Percentiles rank a stretch among this genome's conserved stretches.
Conservation (phyloP, 2,329 filamentous ascomycete species). For the Phaeosphaeria sp. region DNA sequence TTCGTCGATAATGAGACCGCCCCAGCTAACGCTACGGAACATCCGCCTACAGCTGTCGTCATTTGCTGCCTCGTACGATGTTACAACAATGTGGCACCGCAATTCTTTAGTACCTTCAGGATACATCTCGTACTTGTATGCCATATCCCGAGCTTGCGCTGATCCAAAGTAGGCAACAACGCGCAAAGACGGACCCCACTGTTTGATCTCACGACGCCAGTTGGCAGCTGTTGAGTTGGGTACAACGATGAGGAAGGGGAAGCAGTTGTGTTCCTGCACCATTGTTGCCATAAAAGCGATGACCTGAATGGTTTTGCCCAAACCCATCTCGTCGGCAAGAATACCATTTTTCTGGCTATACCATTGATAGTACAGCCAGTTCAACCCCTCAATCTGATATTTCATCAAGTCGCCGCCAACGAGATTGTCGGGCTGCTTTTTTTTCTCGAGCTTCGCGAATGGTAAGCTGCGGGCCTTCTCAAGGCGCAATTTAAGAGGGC, state of each 20-base stretch:
- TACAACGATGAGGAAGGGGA: conserved; percentile 91
- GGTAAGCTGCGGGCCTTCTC: conserved; percentile 68
- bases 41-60: conserved; percentile 71
- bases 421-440: conserved; percentile 75
- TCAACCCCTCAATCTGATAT: conserved; percentile 91
- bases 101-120: conserved; percentile 69
- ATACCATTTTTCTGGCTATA: conserved; percentile 83
- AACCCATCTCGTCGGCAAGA: conserved; percentile 95
- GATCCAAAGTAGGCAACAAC: conserved; percentile 94
- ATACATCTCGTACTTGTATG: conserved; percentile 85
- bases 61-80: conserved; percentile 88
- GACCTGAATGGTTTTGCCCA: conserved; percentile 96
- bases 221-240: conserved; percentile 97
- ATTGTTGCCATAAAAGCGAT: conserved; percentile 81
- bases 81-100: conserved; percentile 89
- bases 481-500: conserved; percentile 70
- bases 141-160: conserved; percentile 73
- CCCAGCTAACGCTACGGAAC: conserved; percentile 79
- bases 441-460: conserved; percentile 72
- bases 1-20: conserved; percentile 89
- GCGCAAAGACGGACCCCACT: conserved; percentile 84
- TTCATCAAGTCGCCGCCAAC: conserved; percentile 85
- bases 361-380: conserved; percentile 95
- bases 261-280: conserved; percentile 69
- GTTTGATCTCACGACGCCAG: conserved; percentile 94